phyloP scores from a whole-genome alignment of 257 asterid genomes.

The Handroanthus guayacan region DNA sequence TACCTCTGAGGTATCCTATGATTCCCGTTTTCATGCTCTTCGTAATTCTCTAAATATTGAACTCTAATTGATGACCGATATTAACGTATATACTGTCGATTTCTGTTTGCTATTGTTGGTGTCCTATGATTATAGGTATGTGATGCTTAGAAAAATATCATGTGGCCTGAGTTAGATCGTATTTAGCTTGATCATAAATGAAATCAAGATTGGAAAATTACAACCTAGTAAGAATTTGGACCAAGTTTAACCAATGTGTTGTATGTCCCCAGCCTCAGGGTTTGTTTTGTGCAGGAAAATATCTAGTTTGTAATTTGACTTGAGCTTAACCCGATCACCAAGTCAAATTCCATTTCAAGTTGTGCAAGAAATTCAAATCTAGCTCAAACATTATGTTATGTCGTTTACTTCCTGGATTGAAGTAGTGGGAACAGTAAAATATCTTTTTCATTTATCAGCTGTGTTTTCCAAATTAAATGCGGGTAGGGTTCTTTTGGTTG shows the following conservation, averaged over 20 bases:
- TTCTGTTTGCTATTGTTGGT: background rate
- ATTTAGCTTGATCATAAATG: conserved; percentile 4
- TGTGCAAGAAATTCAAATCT: background rate
- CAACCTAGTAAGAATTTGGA: background rate
- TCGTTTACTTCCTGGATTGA: background rate
- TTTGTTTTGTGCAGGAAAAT: background rate
- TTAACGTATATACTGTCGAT: background rate
- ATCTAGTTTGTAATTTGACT: background rate
- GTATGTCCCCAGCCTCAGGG: background rate
- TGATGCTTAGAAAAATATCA: background rate
- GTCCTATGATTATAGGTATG: background rate
- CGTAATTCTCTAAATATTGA: background rate
- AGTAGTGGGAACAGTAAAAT: background rate
- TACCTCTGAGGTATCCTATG: conserved; percentile 77
- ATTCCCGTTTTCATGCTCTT: background rate
- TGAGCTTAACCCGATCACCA: background rate
- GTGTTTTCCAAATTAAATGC: background rate
- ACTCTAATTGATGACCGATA: background rate
- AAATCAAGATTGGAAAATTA: background rate
- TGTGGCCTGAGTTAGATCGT: background rate
- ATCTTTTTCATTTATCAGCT: background rate
- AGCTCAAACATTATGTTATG: background rate
- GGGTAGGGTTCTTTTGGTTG: background rate
- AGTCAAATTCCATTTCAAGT: background rate
- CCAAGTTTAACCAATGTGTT: background rate